Percentiles rank a stretch among this genome's conserved stretches.
Conservation (phyloP, 176 grass and related monocot species). For the Secale cereale region DNA sequence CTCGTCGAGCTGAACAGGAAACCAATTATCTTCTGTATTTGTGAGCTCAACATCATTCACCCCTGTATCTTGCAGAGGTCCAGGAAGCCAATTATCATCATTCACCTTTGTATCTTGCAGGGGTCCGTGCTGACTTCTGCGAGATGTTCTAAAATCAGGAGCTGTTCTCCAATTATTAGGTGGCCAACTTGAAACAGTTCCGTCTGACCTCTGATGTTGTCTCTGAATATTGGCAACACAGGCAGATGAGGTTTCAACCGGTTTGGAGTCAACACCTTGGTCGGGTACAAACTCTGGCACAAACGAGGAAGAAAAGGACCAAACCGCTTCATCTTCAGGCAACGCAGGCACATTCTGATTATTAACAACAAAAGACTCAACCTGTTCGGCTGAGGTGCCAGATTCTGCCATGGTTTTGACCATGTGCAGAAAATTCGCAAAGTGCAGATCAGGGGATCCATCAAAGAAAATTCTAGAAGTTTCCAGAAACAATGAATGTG, state of each 20-base stretch:
- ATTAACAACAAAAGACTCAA: constrained; percentile 75
- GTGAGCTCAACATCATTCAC: not conserved
- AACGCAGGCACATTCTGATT: constrained; percentile 78
- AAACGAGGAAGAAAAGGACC: constrained; percentile 58
- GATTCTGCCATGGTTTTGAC: constrained; percentile 73
- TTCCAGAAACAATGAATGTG: constrained; percentile 79
- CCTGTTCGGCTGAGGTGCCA: constrained; percentile 53
- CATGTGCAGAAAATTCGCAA: constrained; percentile 92
- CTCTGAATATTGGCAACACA: constrained; percentile 27
- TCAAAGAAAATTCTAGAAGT: constrained; percentile 88
- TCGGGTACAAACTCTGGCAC: constrained; percentile 1
- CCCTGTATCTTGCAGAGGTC: constrained; percentile 5
- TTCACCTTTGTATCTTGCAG: constrained; percentile 29
- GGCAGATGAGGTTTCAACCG: constrained; percentile 1
- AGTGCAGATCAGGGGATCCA: constrained; percentile 79
- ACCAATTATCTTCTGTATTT: constrained; percentile 33
- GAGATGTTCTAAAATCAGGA: constrained; percentile 40
- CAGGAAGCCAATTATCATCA: constrained; percentile 28
- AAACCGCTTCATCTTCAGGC: constrained; percentile 63
- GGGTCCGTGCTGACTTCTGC: constrained; percentile 7
- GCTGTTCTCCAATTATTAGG: constrained; percentile 71
- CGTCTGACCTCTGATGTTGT: constrained; percentile 33
- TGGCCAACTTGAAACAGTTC: constrained; percentile 57
- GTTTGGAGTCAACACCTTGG: constrained; percentile 26
- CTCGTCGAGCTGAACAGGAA: constrained; percentile 55